Base-by-base conservation (phyloP, 345 rosid species). In the Carallia pectinifolia region DNA sequence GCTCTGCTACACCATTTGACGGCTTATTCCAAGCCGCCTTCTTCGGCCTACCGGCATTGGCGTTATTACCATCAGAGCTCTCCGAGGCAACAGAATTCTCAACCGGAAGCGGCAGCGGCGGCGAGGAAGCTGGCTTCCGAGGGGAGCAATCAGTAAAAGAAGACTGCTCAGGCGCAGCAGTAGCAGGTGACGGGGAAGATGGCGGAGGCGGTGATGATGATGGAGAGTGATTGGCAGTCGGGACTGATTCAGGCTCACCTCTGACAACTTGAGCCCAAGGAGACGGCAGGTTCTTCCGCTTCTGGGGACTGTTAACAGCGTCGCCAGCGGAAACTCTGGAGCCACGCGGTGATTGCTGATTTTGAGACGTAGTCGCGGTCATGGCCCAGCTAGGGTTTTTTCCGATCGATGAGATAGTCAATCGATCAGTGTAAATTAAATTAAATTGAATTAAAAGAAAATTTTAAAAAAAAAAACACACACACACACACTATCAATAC, bases 1-100 rank as follows among this genome's bases (percentile, higher is more conserved):
- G 77, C 64, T 77, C 87, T 7, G 67, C 58, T 10, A 79, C 80
- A 13, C 80, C 86, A 47, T 80, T 82, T 7, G 85, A 75, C 29
- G 85, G 89, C 74, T 72, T 79, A 52, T 71, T 86, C 93, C 93
- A 86, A 37, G 84, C 89, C 17, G 71, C 81, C 76, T 82, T 88
- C 82, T 79, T 88, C 1, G 79, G 66, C 56, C 69, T 64, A 55
- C 65, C 86, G 12, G 81, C 86, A 74, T 74, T 79, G 68, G 80
- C 77, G 58, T 61, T 47, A 60, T 56, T 62, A 44, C 73, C 76
- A 16, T 82, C 86, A 4, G 62, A 58, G 64, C 58, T 70, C 65
- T 82, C 86, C 17, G 65, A 69, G 23, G 55, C 71, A 44, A 8
- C 66, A 36, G 62, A 33, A 69, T 69, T 56, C 53, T 73, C 85